phyloP scores from a whole-genome alignment of 768 basidiomycete species.

The Termitomyces sp. region DNA sequence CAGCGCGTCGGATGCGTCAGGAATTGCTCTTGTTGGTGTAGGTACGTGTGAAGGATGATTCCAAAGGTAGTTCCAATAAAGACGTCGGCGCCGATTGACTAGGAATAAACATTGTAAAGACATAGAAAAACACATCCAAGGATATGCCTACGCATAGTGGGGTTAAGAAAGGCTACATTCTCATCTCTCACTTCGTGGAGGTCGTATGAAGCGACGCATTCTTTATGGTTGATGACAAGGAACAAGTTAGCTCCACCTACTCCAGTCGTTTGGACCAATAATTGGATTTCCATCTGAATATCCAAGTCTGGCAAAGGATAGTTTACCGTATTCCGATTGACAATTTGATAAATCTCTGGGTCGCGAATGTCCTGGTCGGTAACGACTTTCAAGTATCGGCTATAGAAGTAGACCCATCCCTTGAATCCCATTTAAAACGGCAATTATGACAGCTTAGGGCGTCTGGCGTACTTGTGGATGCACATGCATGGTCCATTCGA shows the following conservation, averaged over 20 bases:
- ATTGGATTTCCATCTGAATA: constrained; percentile 38
- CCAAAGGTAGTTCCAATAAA: constrained; percentile 50
- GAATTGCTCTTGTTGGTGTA: constrained; percentile 33
- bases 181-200: constrained; percentile 23
- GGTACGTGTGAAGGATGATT: constrained; percentile 41
- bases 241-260: constrained; percentile 21
- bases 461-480: constrained; percentile 28
- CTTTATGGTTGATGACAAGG: constrained; percentile 39
- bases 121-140: not conserved
- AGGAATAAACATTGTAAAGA: not conserved
- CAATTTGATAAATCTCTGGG: constrained; percentile 23
- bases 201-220: constrained; percentile 40
- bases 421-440: constrained; percentile 10
- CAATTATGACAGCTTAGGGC: constrained; percentile 6
- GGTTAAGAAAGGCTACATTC: constrained; percentile 20
- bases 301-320: constrained; percentile 25
- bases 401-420: constrained; percentile 49
- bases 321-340: constrained; percentile 20
- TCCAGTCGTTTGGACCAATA: constrained; percentile 23
- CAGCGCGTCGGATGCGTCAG: constrained; percentile 43
- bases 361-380: constrained; percentile 46
- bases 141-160: constrained; percentile 18
- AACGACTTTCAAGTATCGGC: constrained; percentile 30
- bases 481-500: constrained; percentile 34
- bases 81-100: constrained; percentile 40